Evolutionary conservation across 1,284 basidiomycete species (phyloP), one percentile per base, ranked within the genome.

Genomic region (Anthracocystis setariae): DNA sequence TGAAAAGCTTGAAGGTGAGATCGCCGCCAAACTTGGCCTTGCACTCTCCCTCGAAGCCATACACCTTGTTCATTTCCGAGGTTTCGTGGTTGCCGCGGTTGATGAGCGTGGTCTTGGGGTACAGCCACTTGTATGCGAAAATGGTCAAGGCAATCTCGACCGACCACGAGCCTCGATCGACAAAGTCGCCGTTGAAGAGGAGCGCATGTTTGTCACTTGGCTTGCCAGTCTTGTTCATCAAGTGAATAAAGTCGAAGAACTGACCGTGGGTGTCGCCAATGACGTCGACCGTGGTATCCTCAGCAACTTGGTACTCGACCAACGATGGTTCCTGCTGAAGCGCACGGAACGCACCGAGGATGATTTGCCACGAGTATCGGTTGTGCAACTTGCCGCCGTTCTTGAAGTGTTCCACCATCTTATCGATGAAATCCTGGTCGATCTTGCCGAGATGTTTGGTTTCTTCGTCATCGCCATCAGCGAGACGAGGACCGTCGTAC

Each of bases 111-210:
- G 74, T 78, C 44, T 73, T 60, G 32, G 81, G 80, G 64, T 78
- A 80, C 46, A 81, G 73, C 76, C 94, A 98, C 87, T 98, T 98
- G 86, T 92, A 97, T 5, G 94, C 93, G 80, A 98, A 92, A 2
- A 94, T 90, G 9, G 92, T 91, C 64, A 98, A 84, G 54, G 94
- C 94, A 58, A 98, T 94, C 85, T 99, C 96, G 61, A 97, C 91
- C 10, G 92, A 93, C 94, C 94, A 97, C 32, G 92, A 94, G 15
- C 95, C 96, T 64, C 96, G 90, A 84, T 99, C 96, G 39, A 98
- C 96, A 70, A 75, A 74, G 64, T 74, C 70, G 47, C 81, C 81
- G 57, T 82, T 82, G 75, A 81, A 82, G 23, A 82, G 73, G 23
- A 82, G 50, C 5, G 78, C 79, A 47, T 83, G 80, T 12, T 42